Conservation (phyloP, 257 asterid genomes). For the Nicotiana obtusifolia region DNA sequence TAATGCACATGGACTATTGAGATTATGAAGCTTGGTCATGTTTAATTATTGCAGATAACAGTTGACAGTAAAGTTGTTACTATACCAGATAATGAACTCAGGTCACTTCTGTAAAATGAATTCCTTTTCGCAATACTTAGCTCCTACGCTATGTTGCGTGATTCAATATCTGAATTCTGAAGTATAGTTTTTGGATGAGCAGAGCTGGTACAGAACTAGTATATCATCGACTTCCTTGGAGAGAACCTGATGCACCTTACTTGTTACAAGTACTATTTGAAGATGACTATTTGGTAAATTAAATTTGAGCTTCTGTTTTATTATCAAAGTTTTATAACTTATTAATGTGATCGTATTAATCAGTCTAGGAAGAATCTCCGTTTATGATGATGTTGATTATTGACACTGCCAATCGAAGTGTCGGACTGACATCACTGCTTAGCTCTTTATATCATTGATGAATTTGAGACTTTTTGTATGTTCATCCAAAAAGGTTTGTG, state of each 20-base stretch:
- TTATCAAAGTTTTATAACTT: not conserved
- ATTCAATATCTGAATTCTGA: not conserved
- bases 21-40: slow-evolving; percentile 2
- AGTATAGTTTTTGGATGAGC: slow-evolving; percentile 4
- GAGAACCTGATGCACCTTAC: slow-evolving; percentile 89
- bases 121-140: not conserved
- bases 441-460: not conserved
- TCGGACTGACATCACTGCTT: not conserved
- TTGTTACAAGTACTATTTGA: slow-evolving; percentile 58
- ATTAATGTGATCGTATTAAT: not conserved
- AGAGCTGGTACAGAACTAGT: slow-evolving; percentile 61
- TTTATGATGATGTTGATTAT: not conserved
- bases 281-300: slow-evolving; percentile 67
- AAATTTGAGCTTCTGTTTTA: slow-evolving; percentile 2
- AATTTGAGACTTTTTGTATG: not conserved
- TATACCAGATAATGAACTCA: slow-evolving; percentile 54
- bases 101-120: slow-evolving; percentile 31
- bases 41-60: slow-evolving; percentile 46
- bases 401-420: not conserved
- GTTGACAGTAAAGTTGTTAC: slow-evolving; percentile 53
- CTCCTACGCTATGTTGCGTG: not conserved
- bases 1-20: not conserved
- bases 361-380: not conserved
- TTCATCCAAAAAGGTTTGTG: not conserved
- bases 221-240: slow-evolving; percentile 92